Percentiles rank a stretch among this genome's conserved stretches.
Conservation (phyloP, 2,329 filamentous ascomycete genomes). For the Curvularia sp. region DNA sequence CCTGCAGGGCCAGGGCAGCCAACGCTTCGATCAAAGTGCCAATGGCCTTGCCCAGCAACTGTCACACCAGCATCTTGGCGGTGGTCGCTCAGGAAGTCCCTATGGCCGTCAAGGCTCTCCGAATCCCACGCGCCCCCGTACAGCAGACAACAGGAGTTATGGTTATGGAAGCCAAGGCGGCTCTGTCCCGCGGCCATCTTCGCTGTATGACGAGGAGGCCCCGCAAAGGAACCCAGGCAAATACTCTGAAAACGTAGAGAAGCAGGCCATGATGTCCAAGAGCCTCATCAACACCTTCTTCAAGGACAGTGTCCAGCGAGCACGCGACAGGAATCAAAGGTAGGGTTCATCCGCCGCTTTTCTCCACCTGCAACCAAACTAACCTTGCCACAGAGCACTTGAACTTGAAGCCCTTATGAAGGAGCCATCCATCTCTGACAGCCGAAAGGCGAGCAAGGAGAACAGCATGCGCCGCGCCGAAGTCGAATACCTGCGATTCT, state of each 20-base stretch:
- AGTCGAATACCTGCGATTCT: slow-evolving; percentile 89
- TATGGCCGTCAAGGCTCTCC: slow-evolving; percentile 75
- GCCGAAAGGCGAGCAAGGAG: slow-evolving; percentile 83
- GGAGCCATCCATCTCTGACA: slow-evolving; percentile 75
- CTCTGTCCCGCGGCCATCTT: slow-evolving; percentile 67
- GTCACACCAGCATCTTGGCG: slow-evolving; percentile 89
- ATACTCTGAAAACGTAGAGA: slow-evolving; percentile 85
- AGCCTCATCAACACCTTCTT: slow-evolving; percentile 81
- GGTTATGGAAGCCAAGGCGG: slow-evolving; percentile 71
- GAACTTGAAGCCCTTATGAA: slow-evolving; percentile 87
- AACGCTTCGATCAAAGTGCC: slow-evolving; percentile 77
- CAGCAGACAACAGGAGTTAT: slow-evolving; percentile 70
- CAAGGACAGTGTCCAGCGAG: slow-evolving; percentile 97
- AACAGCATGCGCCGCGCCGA: slow-evolving; percentile 86
- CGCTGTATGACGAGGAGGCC: slow-evolving; percentile 67
- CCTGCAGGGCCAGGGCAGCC: slow-evolving; percentile 59
- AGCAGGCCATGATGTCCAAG: slow-evolving; percentile 71
- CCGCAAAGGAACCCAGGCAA: slow-evolving; percentile 82
- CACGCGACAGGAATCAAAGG: slow-evolving; percentile 93
- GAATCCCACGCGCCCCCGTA: slow-evolving; percentile 78
- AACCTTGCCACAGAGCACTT: slow-evolving; percentile 70
- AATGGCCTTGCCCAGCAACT: slow-evolving; percentile 95
- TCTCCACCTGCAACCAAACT: slow-evolving; percentile 11
- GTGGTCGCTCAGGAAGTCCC: slow-evolving; percentile 69
- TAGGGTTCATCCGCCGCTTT: slow-evolving; percentile 54